Conservation (phyloP, 305 asterid genomes). For the Solanum hybrid region DNA sequence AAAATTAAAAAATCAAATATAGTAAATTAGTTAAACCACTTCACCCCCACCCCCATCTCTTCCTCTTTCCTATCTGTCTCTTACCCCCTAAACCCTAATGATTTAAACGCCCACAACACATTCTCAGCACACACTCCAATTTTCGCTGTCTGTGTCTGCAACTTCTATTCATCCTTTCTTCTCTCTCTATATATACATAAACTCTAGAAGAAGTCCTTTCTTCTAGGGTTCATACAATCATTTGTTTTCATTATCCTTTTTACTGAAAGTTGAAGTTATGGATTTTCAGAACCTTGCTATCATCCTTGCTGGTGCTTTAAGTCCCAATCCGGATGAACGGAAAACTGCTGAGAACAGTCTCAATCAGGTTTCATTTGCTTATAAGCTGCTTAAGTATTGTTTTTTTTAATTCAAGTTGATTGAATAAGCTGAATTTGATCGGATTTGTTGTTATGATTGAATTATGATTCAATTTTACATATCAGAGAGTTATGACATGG, state of each 20-base stretch:
- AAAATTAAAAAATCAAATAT: neutral
- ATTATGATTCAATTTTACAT: neutral
- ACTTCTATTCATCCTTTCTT: slow-evolving; percentile 4
- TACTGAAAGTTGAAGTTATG: slow-evolving; percentile 22
- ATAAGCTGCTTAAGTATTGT: neutral
- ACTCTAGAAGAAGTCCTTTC: slow-evolving; percentile 23
- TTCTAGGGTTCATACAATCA: slow-evolving; percentile 21
- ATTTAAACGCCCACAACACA: slow-evolving; percentile 32
- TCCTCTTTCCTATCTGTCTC: neutral
- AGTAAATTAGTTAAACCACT: slow-evolving; percentile 4
- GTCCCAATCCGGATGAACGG: slow-evolving; percentile 80
- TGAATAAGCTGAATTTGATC: neutral
- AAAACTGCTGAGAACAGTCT: slow-evolving; percentile 81
- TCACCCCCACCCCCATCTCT: neutral
- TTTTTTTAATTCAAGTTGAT: neutral
- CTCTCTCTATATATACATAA: slow-evolving; percentile 13
- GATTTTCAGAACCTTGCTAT: slow-evolving; percentile 75
- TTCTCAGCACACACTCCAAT: slow-evolving; percentile 16
- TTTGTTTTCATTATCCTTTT: neutral
- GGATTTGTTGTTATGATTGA: neutral
- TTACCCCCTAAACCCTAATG: slow-evolving; percentile 60
- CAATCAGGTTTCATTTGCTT: slow-evolving; percentile 32
- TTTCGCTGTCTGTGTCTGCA: slow-evolving; percentile 29
- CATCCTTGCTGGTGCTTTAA: slow-evolving; percentile 70
- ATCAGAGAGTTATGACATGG: neutral